Base-by-base conservation (phyloP, 2,329 filamentous ascomycete species). In the Alternaria sp. region DNA sequence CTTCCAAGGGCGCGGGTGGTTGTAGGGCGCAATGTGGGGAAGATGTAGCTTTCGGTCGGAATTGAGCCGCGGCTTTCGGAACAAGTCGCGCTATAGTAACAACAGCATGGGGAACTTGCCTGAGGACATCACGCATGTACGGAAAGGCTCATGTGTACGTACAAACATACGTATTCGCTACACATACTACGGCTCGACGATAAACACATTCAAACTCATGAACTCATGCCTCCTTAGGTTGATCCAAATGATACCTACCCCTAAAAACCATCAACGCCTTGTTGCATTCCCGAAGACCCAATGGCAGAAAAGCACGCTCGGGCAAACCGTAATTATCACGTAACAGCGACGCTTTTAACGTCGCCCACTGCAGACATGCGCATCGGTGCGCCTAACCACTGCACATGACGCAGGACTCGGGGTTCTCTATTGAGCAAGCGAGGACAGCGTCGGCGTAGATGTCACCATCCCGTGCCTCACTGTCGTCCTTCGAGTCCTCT, bases 381-480 rank as follows among this genome's bases (percentile, higher is more conserved):
- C 20, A 55, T 20, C 45, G 50, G 2, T 16, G 10, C 5, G 14
- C 28, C 80, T 87, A 98, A 84, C 94, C 94, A 81, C 92, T 96
- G 89, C 95, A 99, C 95, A 99, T 98, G 67, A 97, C 79, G 79
- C 95, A 99, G 49, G 90, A 86, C 79, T 99, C 95, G 71, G 91
- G 93, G 84, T 98, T 97, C 78, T 98, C 94, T 80, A 99, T 98
- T 82, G 94, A 97, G 85, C 95, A 99, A 73, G 90, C 88, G 78
- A 99, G 84, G 16, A 92, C 94, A 60, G 94, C 92, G 71, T 98
- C 92, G 0, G 94, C 94, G 81, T 97, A 99, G 71, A 99, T 99
- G 78, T 99, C 94, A 52, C 88, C 88, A 79, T 97, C 94, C 11
- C 92, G 87, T 68, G 90, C 89, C 66, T 90, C 87, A 74, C 86